These are phyloP conservation scores for Populus nigra DNA, from an alignment of 345 rosid species.

Conservation along the genomic window DNA sequence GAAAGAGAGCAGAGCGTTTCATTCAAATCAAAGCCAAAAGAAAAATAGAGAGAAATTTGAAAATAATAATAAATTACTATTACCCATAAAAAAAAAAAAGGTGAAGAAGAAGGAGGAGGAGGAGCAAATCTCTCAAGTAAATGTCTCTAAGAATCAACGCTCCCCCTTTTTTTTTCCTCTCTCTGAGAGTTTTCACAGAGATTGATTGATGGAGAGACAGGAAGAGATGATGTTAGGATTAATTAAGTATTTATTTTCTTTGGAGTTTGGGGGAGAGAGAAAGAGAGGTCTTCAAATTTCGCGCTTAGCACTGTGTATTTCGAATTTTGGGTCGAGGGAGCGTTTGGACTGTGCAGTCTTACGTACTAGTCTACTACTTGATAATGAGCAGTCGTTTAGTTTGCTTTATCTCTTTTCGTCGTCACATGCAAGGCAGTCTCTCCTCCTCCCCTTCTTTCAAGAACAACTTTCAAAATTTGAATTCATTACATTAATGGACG, in stretches of 20 bases:
- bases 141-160: not conserved
- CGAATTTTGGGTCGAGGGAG: slow-evolving; percentile 24
- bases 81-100: not conserved
- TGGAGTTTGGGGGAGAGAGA: slow-evolving; percentile 3
- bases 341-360: not conserved
- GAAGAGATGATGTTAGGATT: not conserved
- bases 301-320: slow-evolving; percentile 45
- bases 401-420: too few relatives aligned
- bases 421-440: too few relatives aligned
- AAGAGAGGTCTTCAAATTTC: slow-evolving; percentile 37
- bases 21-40: not conserved
- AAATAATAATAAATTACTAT: not conserved
- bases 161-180: too few relatives aligned
- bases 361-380: not conserved
- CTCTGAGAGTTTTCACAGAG: too few relatives aligned
- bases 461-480: too few relatives aligned
- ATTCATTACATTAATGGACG: too few relatives aligned
- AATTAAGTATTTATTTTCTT: not conserved
- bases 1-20: too few relatives aligned
- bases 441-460: too few relatives aligned
- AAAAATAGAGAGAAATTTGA: not conserved
- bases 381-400: too few relatives aligned
- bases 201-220: not conserved
- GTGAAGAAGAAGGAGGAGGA: not conserved
- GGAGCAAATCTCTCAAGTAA: slow-evolving; percentile 19